These are phyloP conservation scores for Pelargonium myrrhifolium DNA, from an alignment of 441 rosid genomes.

Conservation along the genomic window DNA sequence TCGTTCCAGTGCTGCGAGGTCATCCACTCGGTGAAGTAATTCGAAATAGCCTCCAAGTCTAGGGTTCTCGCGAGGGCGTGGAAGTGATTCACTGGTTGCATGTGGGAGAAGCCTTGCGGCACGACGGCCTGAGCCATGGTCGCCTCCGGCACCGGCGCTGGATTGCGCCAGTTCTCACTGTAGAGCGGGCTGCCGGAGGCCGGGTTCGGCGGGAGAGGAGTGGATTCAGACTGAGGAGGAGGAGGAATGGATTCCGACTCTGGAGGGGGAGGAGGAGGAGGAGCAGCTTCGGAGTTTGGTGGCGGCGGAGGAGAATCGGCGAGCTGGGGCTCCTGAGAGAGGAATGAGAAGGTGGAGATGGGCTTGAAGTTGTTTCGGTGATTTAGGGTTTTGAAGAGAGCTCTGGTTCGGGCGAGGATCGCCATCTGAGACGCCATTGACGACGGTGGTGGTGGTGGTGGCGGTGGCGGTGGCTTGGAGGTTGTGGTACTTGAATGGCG, in stretches of 20 bases:
- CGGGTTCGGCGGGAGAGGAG: constrained; percentile 83
- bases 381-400: constrained; percentile 32
- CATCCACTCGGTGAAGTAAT: constrained; percentile 65
- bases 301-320: constrained; percentile 35
- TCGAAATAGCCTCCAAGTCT: constrained; percentile 42
- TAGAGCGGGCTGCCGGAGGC: constrained; percentile 80
- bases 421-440: constrained; percentile 54
- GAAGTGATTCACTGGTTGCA: constrained; percentile 26
- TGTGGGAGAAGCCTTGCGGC: constrained; percentile 33
- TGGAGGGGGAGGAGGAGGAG: no score
- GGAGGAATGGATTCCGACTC: no score
- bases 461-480: background rate
- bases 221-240: background rate
- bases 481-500: background rate
- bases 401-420: constrained; percentile 35
- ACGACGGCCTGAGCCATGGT: constrained; percentile 32
- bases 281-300: constrained; percentile 24
- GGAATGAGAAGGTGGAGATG: constrained; percentile 56
- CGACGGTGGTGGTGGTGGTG: background rate
- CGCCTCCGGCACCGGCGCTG: constrained; percentile 27
- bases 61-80: constrained; percentile 39
- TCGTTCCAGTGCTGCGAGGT: constrained; percentile 74
- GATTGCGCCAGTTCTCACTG: constrained; percentile 71
- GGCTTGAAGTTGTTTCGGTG: constrained; percentile 20
- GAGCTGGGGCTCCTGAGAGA: constrained; percentile 60